Percentiles rank a stretch among this genome's conserved stretches.
phyloP scores from a whole-genome alignment of 2,329 filamentous ascomycete species.

The Aschersonia sp. region DNA sequence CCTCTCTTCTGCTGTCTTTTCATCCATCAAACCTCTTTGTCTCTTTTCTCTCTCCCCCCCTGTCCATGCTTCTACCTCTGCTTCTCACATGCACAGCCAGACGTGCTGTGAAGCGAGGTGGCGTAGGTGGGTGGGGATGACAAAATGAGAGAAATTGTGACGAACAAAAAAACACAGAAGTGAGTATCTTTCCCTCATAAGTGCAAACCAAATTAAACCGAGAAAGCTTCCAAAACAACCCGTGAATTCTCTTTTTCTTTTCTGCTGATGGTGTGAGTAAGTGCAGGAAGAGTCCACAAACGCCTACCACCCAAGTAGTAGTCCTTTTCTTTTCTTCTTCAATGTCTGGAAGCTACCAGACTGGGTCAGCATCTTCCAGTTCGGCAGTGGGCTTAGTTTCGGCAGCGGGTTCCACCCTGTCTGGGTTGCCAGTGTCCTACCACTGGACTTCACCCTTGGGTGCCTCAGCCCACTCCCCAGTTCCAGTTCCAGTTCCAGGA shows the following conservation, averaged over 20 bases:
- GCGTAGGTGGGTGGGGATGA: neutral
- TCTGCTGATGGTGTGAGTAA: neutral
- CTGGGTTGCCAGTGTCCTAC: slow-evolving; percentile 22
- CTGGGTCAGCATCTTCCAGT: too few species aligned
- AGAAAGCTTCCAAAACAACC: slow-evolving; percentile 3
- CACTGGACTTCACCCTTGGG: slow-evolving; percentile 38
- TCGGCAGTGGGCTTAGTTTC: too few species aligned
- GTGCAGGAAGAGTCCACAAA: too few species aligned
- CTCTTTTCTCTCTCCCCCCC: neutral
- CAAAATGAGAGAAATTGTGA: slow-evolving; percentile 2
- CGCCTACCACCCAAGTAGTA: too few species aligned
- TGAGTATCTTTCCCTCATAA: slow-evolving; percentile 99
- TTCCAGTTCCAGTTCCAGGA: slow-evolving; percentile 26
- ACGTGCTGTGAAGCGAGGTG: too few species aligned
- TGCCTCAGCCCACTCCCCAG: slow-evolving; percentile 51
- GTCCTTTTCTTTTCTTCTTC: too few species aligned
- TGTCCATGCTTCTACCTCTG: neutral
- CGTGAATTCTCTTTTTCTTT: slow-evolving; percentile 2
- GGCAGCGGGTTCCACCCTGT: neutral
- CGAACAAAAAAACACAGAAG: slow-evolving; percentile 9
- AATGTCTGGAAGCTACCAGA: neutral
- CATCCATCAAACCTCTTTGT: neutral
- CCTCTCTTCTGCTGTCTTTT: slow-evolving; percentile 36
- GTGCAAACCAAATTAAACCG: slow-evolving; percentile 52
- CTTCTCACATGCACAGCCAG: too few species aligned